Conservation (phyloP, 164 flowering plant genomes). For the Chimonanthus salicifolius region DNA sequence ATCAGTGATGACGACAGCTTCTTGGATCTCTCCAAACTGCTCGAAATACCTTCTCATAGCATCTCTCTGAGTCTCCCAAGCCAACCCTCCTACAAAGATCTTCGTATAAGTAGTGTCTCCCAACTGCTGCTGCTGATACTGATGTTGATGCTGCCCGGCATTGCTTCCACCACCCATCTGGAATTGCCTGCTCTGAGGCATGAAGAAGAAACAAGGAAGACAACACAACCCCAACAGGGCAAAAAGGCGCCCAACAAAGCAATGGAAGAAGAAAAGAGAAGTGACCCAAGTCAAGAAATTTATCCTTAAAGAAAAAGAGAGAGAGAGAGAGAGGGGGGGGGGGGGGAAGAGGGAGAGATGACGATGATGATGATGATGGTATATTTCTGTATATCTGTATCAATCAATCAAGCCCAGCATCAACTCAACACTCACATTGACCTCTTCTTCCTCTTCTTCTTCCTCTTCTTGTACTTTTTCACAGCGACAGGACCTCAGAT, state of each 20-base stretch:
- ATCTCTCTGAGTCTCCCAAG: constrained; percentile 69
- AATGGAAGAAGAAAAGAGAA: background rate
- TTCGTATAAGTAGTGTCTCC: constrained; percentile 57
- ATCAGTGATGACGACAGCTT: constrained; percentile 63
- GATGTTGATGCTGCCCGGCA: constrained; percentile 11
- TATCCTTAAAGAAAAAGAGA: background rate
- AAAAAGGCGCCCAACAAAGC: background rate
- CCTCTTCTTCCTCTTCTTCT: constrained; percentile 17
- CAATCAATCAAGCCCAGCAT: constrained; percentile 22
- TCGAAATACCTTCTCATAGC: constrained; percentile 61
- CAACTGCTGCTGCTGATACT: constrained; percentile 10
- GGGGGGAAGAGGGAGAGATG: background rate
- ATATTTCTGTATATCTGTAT: background rate
- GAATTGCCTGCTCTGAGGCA: constrained; percentile 55
- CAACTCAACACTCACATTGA: constrained; percentile 11
- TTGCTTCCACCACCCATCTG: constrained; percentile 40
- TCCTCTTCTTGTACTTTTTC: constrained; percentile 24
- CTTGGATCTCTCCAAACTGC: constrained; percentile 66
- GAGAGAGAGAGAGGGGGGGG: background rate
- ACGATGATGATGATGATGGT: too few species aligned
- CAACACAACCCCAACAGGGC: background rate
- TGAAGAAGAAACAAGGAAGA: constrained; percentile 10
- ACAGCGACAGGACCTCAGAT: constrained; percentile 30
- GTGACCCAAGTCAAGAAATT: background rate
- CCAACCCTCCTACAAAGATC: constrained; percentile 67